A percentile compares a stretch with the other conserved stretches of the same genome.
Evolutionary conservation across 2,329 filamentous ascomycete genomes (phyloP).

Genomic region (Pseudopyricularia cyperi): DNA sequence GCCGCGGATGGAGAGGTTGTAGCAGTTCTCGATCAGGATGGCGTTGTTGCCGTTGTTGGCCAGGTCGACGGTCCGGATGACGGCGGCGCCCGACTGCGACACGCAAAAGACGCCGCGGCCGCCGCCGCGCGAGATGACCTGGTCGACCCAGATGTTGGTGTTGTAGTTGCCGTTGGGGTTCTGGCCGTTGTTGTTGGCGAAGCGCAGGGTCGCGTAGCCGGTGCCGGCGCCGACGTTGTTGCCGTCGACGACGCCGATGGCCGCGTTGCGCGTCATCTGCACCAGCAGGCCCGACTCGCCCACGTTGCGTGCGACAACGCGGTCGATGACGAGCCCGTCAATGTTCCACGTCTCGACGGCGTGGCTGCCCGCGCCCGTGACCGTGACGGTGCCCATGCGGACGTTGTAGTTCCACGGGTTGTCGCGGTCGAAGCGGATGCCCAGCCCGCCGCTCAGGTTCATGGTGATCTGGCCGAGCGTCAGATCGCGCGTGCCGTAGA

Average conservation of each 20-base stretch:
- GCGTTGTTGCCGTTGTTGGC: conserved; percentile 41
- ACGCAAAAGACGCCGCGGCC: conserved; percentile 46
- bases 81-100: conserved; percentile 38
- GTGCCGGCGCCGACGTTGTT: conserved; percentile 37
- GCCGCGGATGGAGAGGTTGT: conserved; percentile 35
- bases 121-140: conserved; percentile 40
- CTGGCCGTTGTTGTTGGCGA: conserved; percentile 43
- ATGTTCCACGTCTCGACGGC: conserved; percentile 49
- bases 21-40: conserved; percentile 47
- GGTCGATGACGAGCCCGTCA: conserved; percentile 34
- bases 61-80: conserved; percentile 34
- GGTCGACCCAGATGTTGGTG: conserved; percentile 39
- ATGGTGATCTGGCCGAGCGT: conserved; percentile 37
- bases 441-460: conserved; percentile 39
- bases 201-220: conserved; percentile 42
- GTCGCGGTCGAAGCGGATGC: conserved; percentile 46
- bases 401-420: conserved; percentile 37
- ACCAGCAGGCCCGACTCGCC: conserved; percentile 44
- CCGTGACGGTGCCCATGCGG: conserved; percentile 35
- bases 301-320: conserved; percentile 38
- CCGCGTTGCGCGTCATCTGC: conserved; percentile 37
- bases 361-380: conserved; percentile 40
- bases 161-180: conserved; percentile 32
- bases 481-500: conserved; percentile 36
- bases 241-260: conserved; percentile 40